phyloP scores from a whole-genome alignment of 345 rosid species.

The Leavenworthia alabamica region DNA sequence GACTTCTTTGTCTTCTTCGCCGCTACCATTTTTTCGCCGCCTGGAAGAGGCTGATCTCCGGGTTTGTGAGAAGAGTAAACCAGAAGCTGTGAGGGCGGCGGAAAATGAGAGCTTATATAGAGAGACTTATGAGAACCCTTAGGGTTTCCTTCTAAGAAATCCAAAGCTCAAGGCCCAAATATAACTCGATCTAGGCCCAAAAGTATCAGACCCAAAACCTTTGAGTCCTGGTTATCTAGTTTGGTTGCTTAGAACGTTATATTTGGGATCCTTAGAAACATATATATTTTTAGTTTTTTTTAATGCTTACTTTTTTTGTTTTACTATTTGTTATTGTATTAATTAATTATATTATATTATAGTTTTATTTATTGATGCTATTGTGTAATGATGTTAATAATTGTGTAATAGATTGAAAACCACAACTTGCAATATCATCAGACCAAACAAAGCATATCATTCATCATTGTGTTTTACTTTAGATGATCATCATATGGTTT shows the following conservation, averaged over 20 bases:
- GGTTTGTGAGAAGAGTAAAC: background rate
- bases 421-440: conserved; percentile 50
- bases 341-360: too few relatives aligned
- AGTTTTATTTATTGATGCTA: too few relatives aligned
- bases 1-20: conserved; percentile 59
- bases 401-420: conserved; percentile 68
- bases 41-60: conserved; percentile 11
- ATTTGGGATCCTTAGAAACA: conserved; percentile 46
- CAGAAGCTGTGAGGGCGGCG: background rate
- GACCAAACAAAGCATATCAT: background rate
- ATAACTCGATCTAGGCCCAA: too few relatives aligned
- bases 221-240: conserved; percentile 45
- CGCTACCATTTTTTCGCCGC: conserved; percentile 24
- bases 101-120: conserved; percentile 5
- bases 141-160: conserved; percentile 3
- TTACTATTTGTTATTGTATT: too few relatives aligned
- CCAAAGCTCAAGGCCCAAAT: background rate
- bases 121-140: background rate
- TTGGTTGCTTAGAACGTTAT: conserved; percentile 35
- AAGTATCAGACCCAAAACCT: background rate
- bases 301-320: too few relatives aligned
- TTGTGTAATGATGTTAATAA: too few relatives aligned
- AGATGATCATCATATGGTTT: too few relatives aligned
- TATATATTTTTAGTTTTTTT: conserved; percentile 13
- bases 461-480: too few relatives aligned